phyloP scores from a whole-genome alignment of 2,329 filamentous ascomycete species.

The Conoideocrella luteorostrata region DNA sequence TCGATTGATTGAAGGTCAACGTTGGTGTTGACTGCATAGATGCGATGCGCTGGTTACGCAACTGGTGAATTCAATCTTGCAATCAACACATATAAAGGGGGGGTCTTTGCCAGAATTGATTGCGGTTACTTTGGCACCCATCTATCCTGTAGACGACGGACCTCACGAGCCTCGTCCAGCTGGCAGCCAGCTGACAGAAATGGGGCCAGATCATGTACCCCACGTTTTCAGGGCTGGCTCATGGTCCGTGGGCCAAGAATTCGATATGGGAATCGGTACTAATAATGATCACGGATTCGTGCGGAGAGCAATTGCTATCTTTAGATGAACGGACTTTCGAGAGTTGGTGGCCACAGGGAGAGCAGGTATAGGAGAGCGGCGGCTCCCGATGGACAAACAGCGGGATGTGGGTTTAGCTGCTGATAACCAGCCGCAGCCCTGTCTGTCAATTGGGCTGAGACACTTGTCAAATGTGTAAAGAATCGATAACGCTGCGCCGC shows the following conservation, averaged over 20 bases:
- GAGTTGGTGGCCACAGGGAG: not conserved
- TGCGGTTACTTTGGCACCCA: too few relatives aligned
- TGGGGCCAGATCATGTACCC: not conserved
- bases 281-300: not conserved
- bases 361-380: not conserved
- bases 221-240: not conserved
- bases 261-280: not conserved
- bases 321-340: not conserved
- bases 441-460: not conserved
- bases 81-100: too few relatives aligned
- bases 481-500: not conserved
- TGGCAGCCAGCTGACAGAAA: too few relatives aligned
- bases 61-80: too few relatives aligned
- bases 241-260: not conserved
- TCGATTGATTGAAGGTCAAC: too few relatives aligned
- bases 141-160: too few relatives aligned
- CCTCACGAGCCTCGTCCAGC: too few relatives aligned
- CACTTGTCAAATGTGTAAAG: not conserved
- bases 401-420: not conserved
- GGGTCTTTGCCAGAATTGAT: too few relatives aligned
- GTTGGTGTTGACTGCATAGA: too few relatives aligned
- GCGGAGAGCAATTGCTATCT: not conserved
- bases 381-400: not conserved
- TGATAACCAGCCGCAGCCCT: not conserved
- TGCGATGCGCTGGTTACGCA: too few relatives aligned